Percentiles rank a stretch among this genome's conserved stretches.
phyloP scores from a whole-genome alignment of 805 yeast species.

The Yarrowia hollandica region DNA sequence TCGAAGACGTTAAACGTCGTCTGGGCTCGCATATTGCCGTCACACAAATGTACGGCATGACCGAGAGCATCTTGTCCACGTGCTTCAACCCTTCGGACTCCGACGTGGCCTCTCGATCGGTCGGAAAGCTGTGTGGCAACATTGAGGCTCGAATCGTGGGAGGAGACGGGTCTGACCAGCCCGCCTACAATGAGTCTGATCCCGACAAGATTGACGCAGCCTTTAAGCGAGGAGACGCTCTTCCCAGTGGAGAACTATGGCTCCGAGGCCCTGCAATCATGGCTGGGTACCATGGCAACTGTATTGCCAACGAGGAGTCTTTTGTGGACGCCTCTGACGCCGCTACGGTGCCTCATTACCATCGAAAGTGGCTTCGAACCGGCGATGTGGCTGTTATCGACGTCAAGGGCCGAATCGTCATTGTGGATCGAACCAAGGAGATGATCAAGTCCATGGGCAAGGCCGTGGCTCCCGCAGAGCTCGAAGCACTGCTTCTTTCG shows the following conservation, averaged over 20 bases:
- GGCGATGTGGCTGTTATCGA: slow-evolving; percentile 58
- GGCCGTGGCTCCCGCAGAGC: slow-evolving; percentile 94
- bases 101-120: background rate
- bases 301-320: slow-evolving; percentile 49
- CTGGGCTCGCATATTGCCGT: slow-evolving; percentile 30
- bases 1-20: slow-evolving; percentile 6
- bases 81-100: slow-evolving; percentile 17
- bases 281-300: slow-evolving; percentile 50
- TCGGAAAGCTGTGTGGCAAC: slow-evolving; percentile 13
- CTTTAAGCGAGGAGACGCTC: slow-evolving; percentile 29
- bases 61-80: slow-evolving; percentile 30
- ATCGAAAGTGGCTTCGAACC: slow-evolving; percentile 52
- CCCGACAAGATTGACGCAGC: slow-evolving; percentile 16
- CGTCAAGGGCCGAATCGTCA: slow-evolving; percentile 49
- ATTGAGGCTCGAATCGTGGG: slow-evolving; percentile 10
- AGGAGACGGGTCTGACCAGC: slow-evolving; percentile 6
- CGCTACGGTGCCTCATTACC: slow-evolving; percentile 28
- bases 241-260: slow-evolving; percentile 50
- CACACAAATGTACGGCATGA: slow-evolving; percentile 30
- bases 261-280: slow-evolving; percentile 58
- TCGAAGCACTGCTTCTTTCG: slow-evolving; percentile 77
- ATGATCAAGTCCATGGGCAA: slow-evolving; percentile 51
- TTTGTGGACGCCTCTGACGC: slow-evolving; percentile 41
- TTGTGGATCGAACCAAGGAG: slow-evolving; percentile 46
- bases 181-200: slow-evolving; percentile 25